A percentile compares a stretch with the other conserved stretches of the same genome.
Evolutionary conservation across 2,329 filamentous ascomycete species (phyloP).

Genomic region (Pseudocercospora musae): DNA sequence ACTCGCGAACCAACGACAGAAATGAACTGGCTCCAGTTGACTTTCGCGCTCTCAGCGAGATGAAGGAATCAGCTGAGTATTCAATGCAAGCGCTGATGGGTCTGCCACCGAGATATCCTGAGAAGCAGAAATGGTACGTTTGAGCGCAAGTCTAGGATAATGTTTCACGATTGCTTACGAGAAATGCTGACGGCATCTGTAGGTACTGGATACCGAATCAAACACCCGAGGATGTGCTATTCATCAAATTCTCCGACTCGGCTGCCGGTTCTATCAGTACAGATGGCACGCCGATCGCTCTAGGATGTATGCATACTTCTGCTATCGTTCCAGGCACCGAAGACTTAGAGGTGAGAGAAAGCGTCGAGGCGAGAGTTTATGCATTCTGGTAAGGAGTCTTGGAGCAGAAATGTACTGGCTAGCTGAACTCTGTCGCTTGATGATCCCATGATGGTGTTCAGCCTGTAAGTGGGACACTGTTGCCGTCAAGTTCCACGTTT

Average conservation of each 20-base stretch:
- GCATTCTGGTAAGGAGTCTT: slow-evolving; percentile 2
- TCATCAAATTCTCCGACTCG: slow-evolving; percentile 7
- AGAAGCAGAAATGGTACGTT: slow-evolving; percentile 8
- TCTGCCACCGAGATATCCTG: neutral
- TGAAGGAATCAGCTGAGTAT: neutral
- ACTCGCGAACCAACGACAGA: slow-evolving; percentile 1
- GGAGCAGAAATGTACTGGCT: too few species aligned
- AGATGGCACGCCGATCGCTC: neutral
- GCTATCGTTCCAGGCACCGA: neutral
- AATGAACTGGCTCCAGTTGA: neutral
- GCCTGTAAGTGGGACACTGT: too few species aligned
- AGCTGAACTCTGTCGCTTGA: too few species aligned
- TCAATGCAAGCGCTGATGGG: neutral
- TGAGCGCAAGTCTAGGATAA: too few species aligned
- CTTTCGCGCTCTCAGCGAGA: neutral
- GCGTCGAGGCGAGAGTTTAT: slow-evolving; percentile 4
- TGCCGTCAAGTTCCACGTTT: too few species aligned
- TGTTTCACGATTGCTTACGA: too few species aligned
- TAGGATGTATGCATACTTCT: neutral
- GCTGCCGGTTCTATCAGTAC: neutral
- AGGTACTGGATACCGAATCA: slow-evolving; percentile 1
- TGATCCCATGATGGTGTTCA: too few species aligned
- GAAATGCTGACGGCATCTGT: too few species aligned
- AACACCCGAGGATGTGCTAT: slow-evolving; percentile 1
- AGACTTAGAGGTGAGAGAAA: neutral